Evolutionary conservation across 306 rosid species (phyloP).

Genomic region (Lathyrus tuberosus): DNA sequence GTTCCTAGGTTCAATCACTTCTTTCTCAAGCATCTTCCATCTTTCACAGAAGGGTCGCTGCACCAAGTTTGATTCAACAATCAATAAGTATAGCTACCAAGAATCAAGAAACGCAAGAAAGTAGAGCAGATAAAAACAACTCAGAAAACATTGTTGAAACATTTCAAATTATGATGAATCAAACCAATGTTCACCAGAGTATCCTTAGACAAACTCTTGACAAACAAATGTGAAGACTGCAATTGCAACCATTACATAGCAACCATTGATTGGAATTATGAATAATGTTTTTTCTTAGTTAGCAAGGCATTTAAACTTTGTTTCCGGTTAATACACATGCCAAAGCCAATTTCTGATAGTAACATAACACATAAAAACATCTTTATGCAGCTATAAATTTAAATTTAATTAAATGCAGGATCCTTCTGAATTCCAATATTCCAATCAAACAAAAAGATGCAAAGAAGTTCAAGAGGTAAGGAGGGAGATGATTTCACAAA

Average conservation of each 20-base stretch:
- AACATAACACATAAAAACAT: constrained; percentile 12
- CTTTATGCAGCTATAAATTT: not conserved
- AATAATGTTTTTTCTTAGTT: constrained; percentile 1
- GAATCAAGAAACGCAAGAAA: constrained; percentile 5
- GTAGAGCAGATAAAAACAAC: not conserved
- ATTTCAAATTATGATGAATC: constrained; percentile 20
- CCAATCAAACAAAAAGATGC: not conserved
- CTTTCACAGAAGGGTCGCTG: constrained; percentile 98
- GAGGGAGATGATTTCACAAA: not conserved
- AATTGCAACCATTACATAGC: constrained; percentile 6
- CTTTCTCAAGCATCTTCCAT: constrained; percentile 99
- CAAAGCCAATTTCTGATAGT: constrained; percentile 14
- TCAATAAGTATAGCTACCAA: constrained; percentile 34
- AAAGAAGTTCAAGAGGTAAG: not conserved
- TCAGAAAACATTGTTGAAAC: constrained; percentile 1
- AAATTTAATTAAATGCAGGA: not conserved
- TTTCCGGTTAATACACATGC: constrained; percentile 17
- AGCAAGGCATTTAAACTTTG: constrained; percentile 12
- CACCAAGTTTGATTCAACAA: constrained; percentile 44
- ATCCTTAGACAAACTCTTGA: constrained; percentile 19
- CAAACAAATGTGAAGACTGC: constrained; percentile 12
- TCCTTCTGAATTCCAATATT: not conserved
- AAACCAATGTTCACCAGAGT: constrained; percentile 26
- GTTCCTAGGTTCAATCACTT: constrained; percentile 97
- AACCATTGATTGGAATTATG: constrained; percentile 2